phyloP scores from a whole-genome alignment of 2,329 filamentous ascomycete species.

The Curvularia verruculosa region DNA sequence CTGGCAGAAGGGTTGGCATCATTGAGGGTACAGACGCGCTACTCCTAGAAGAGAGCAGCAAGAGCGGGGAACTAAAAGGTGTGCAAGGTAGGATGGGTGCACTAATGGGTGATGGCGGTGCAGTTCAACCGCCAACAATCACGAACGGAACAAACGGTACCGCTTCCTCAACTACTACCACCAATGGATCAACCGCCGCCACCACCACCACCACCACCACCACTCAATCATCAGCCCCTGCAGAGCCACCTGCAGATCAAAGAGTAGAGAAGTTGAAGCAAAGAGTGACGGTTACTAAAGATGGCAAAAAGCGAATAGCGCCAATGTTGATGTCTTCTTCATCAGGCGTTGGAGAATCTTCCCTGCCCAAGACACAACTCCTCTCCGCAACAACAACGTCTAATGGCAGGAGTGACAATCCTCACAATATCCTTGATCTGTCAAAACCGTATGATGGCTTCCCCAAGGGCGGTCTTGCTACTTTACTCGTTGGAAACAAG shows the following conservation, averaged over 20 bases:
- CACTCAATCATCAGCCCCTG: conserved; percentile 17
- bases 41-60: conserved; percentile 86
- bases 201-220: conserved; percentile 57
- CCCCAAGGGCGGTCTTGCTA: conserved; percentile 83
- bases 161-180: conserved; percentile 50
- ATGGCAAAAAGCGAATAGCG: conserved; percentile 94
- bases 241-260: conserved; percentile 54
- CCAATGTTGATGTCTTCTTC: conserved; percentile 86
- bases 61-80: conserved; percentile 84
- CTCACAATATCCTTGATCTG: conserved; percentile 84
- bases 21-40: conserved; percentile 91
- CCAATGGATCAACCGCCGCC: conserved; percentile 46
- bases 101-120: conserved; percentile 82
- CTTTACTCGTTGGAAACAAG: conserved; percentile 91
- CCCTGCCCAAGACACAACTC: conserved; percentile 84
- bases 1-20: conserved; percentile 85
- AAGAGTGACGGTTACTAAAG: conserved; percentile 91
- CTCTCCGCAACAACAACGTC: conserved; percentile 74
- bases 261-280: conserved; percentile 79
- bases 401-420: conserved; percentile 69
- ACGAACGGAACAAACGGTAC: conserved; percentile 62
- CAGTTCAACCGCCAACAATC: conserved; percentile 55
- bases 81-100: conserved; percentile 97
- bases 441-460: conserved; percentile 93
- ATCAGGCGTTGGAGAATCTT: conserved; percentile 84